Percentiles rank a stretch among this genome's conserved stretches.
Evolutionary conservation across 371 early-diverging fungal genomes (phyloP).

Genomic region (Apophysomyces variabilis): DNA sequence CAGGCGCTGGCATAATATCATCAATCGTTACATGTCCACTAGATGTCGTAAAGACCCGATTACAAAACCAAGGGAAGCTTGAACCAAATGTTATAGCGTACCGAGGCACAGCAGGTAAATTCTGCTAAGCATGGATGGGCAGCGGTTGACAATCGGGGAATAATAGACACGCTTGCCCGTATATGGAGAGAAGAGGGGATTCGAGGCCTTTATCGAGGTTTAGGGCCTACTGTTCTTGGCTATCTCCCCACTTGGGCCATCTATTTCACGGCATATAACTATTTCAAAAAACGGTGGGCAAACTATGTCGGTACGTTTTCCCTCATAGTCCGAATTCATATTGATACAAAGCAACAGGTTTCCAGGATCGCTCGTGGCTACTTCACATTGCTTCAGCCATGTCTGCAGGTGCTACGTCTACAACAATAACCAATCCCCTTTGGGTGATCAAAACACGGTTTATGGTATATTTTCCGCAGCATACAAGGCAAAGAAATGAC

Average conservation of each 20-base stretch:
- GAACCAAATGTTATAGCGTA: constrained; percentile 35
- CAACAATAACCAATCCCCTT: constrained; percentile 83
- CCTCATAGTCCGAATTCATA: not conserved
- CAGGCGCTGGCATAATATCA: constrained; percentile 83
- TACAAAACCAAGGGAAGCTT: constrained; percentile 88
- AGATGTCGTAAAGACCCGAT: constrained; percentile 93
- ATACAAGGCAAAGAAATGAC: not conserved
- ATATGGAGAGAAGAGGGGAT: constrained; percentile 89
- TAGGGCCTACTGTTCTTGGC: constrained; percentile 87
- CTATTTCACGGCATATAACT: constrained; percentile 84
- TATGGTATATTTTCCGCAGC: constrained; percentile 61
- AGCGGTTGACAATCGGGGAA: not conserved
- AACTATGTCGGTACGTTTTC: constrained; percentile 24
- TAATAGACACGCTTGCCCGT: constrained; percentile 64
- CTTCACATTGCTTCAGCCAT: constrained; percentile 88
- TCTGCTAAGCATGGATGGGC: not conserved
- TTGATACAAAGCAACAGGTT: constrained; percentile 26
- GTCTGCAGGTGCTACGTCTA: constrained; percentile 84
- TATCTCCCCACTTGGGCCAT: constrained; percentile 95
- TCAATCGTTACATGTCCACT: constrained; percentile 89
- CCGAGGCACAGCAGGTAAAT: constrained; percentile 50
- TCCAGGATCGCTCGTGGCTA: constrained; percentile 53
- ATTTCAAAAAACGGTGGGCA: constrained; percentile 54
- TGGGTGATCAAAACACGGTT: constrained; percentile 95
- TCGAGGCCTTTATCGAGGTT: constrained; percentile 89